These are phyloP conservation scores for Fusarium nanum DNA, from an alignment of 2,329 filamentous ascomycete genomes.

Conservation along the genomic window DNA sequence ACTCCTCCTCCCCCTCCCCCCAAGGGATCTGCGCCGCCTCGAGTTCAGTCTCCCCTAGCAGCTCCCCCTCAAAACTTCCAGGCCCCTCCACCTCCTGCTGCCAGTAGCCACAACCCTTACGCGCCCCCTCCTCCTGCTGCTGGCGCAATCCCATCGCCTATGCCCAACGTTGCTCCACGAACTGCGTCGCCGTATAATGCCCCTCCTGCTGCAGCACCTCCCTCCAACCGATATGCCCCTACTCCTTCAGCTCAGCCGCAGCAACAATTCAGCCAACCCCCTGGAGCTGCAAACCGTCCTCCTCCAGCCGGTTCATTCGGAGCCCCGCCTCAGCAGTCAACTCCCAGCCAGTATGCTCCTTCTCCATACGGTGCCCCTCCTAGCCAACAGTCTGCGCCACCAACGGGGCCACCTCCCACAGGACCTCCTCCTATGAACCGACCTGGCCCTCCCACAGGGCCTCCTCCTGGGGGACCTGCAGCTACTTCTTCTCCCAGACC, in stretches of 20 bases:
- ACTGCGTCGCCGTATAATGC: conserved; percentile 89
- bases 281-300: conserved; percentile 57
- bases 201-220: conserved; percentile 76
- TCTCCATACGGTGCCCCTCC: conserved; percentile 58
- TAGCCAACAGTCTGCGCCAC: conserved; percentile 55
- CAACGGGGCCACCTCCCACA: conserved; percentile 54
- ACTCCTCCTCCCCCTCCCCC: conserved; percentile 86
- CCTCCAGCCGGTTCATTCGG: conserved; percentile 59
- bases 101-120: conserved; percentile 71
- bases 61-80: conserved; percentile 64
- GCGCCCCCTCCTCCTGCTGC: conserved; percentile 67
- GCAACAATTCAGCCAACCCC: conserved; percentile 59
- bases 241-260: conserved; percentile 67
- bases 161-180: conserved; percentile 72
- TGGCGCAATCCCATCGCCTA: conserved; percentile 71
- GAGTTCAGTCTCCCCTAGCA: conserved; percentile 77
- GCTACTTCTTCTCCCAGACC: conserved; percentile 44
- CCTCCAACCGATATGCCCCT: conserved; percentile 80
- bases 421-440: conserved; percentile 50
- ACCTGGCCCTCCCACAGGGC: conserved; percentile 50
- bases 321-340: conserved; percentile 60
- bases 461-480: conserved; percentile 49
- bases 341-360: conserved; percentile 70
- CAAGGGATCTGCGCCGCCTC: conserved; percentile 77
- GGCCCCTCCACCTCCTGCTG: conserved; percentile 58